These are phyloP conservation scores for Lentinula sp. DNA, from an alignment of 768 basidiomycete genomes.

Conservation along the genomic window DNA sequence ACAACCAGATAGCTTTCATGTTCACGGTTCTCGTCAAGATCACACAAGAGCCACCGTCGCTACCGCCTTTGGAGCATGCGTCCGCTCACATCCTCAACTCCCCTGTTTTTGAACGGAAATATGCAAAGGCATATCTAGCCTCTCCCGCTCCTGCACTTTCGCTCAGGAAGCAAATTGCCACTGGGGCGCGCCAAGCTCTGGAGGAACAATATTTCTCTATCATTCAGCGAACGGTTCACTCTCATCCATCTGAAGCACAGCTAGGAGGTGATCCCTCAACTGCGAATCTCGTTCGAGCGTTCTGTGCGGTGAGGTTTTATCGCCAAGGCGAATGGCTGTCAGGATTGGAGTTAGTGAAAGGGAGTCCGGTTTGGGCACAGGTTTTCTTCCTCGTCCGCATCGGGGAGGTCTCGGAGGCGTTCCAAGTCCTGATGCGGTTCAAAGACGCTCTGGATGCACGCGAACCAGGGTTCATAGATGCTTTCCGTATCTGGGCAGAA, in stretches of 20 bases:
- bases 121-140: slow-evolving; percentile 73
- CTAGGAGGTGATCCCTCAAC: slow-evolving; percentile 91
- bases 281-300: slow-evolving; percentile 85
- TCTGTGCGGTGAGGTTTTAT: slow-evolving; percentile 75
- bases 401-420: slow-evolving; percentile 76
- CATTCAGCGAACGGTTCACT: slow-evolving; percentile 75
- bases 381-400: slow-evolving; percentile 89
- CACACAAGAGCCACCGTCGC: slow-evolving; percentile 65
- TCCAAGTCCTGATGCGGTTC: slow-evolving; percentile 65
- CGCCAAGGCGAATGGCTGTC: slow-evolving; percentile 82
- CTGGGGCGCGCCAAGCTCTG: slow-evolving; percentile 72
- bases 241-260: slow-evolving; percentile 75
- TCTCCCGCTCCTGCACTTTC: slow-evolving; percentile 51
- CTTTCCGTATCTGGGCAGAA: slow-evolving; percentile 80
- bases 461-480: slow-evolving; percentile 77
- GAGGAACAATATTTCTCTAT: slow-evolving; percentile 89
- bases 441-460: slow-evolving; percentile 69
- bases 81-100: slow-evolving; percentile 80
- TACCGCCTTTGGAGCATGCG: slow-evolving; percentile 74
- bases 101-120: slow-evolving; percentile 75
- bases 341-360: slow-evolving; percentile 80
- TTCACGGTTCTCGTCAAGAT: slow-evolving; percentile 67
- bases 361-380: slow-evolving; percentile 89
- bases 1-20: slow-evolving; percentile 41
- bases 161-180: slow-evolving; percentile 68